Conservation (phyloP, 768 basidiomycete species). For the Cyclocybe cylindracea region DNA sequence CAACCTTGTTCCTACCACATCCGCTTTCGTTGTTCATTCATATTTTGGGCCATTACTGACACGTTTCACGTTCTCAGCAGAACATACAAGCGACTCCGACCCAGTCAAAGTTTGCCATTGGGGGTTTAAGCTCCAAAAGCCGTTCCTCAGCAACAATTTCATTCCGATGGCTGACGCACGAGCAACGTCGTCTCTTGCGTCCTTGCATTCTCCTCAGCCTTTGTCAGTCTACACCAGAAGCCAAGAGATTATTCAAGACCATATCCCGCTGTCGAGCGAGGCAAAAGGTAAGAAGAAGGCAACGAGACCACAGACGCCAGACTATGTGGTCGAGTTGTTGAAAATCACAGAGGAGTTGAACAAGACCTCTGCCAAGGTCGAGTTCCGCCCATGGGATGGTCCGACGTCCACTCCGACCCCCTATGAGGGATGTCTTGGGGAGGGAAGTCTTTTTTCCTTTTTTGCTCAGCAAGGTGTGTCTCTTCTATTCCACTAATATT, state of each 20-base stretch:
- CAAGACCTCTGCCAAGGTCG: no score
- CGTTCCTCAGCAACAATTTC: slow-evolving; percentile 68
- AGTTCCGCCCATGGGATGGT: no score
- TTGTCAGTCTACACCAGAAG: slow-evolving; percentile 71
- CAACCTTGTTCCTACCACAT: background rate
- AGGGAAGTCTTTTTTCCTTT: no score
- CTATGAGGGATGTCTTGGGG: no score
- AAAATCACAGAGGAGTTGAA: no score
- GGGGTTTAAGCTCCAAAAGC: slow-evolving; percentile 91
- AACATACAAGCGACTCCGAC: slow-evolving; percentile 68
- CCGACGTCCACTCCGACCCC: no score
- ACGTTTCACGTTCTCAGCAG: slow-evolving; percentile 22
- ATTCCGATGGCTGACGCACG: slow-evolving; percentile 66
- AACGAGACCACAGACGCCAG: no score
- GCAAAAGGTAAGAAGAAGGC: no score
- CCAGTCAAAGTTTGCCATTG: slow-evolving; percentile 78
- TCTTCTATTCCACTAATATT: no score
- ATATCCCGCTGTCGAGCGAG: slow-evolving; percentile 30
- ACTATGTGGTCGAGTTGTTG: no score
- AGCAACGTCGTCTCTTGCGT: slow-evolving; percentile 6
- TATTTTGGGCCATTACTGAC: background rate
- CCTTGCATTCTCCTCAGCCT: background rate
- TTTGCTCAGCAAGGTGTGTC: no score
- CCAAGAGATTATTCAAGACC: slow-evolving; percentile 71
- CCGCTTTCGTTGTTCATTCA: background rate